Percentiles rank a stretch among this genome's conserved stretches.
phyloP scores from a whole-genome alignment of 352 stramenopile genomes.

The Phytophthora fragariaefolia region DNA sequence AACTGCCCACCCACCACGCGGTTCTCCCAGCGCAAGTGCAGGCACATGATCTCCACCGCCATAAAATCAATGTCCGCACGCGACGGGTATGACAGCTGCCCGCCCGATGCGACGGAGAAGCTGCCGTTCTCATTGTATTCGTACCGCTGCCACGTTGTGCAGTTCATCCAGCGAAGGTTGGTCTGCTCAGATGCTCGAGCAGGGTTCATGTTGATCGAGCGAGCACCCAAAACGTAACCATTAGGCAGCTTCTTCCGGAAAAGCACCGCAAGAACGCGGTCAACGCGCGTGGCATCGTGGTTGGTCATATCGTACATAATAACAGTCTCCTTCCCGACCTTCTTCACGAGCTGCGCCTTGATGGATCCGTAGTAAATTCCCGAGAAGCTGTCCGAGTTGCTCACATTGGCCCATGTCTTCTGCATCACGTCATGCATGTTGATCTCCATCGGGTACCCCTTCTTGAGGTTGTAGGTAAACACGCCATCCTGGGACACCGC shows the following conservation, averaged over 20 bases:
- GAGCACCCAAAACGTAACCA: slow-evolving; percentile 41
- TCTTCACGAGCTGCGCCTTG: slow-evolving; percentile 40
- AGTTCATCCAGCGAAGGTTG: slow-evolving; percentile 36
- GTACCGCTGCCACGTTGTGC: slow-evolving; percentile 42
- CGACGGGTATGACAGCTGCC: slow-evolving; percentile 37
- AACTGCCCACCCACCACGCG: slow-evolving; percentile 26
- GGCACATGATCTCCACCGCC: slow-evolving; percentile 44
- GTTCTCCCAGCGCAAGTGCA: slow-evolving; percentile 49
- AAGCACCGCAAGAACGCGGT: slow-evolving; percentile 42
- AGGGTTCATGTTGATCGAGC: slow-evolving; percentile 28
- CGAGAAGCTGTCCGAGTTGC: slow-evolving; percentile 39
- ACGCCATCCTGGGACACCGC: slow-evolving; percentile 27
- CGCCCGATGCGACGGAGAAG: slow-evolving; percentile 36
- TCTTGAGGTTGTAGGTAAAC: slow-evolving; percentile 42
- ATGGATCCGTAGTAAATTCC: slow-evolving; percentile 42
- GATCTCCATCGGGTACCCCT: slow-evolving; percentile 38
- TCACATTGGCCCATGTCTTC: slow-evolving; percentile 36
- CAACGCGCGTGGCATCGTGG: slow-evolving; percentile 36
- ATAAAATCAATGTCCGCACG: slow-evolving; percentile 41
- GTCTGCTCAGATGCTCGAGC: not conserved
- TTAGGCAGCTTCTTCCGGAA: slow-evolving; percentile 35
- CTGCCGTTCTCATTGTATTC: slow-evolving; percentile 31
- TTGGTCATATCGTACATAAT: slow-evolving; percentile 47
- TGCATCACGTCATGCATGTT: slow-evolving; percentile 41
- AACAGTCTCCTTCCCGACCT: slow-evolving; percentile 35